Conservation (phyloP, 1,284 basidiomycete genomes). For the Exobasidium cylindrosporum region DNA sequence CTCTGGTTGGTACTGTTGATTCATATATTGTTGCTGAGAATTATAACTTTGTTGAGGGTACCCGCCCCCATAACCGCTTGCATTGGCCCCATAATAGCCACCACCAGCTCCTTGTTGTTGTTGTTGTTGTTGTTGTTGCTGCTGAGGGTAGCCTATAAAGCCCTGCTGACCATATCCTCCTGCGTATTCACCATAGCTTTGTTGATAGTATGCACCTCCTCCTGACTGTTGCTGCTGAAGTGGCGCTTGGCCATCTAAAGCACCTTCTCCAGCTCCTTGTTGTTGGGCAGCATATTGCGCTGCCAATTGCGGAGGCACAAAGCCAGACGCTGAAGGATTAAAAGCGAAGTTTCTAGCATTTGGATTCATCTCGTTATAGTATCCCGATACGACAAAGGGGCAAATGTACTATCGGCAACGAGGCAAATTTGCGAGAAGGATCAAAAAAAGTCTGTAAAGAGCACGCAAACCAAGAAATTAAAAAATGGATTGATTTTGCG, state of each 20-base stretch:
- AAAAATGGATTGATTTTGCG: too few species aligned
- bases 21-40: constrained; percentile 27
- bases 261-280: constrained; percentile 25
- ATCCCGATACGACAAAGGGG: too few species aligned
- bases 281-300: constrained; percentile 30
- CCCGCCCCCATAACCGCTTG: constrained; percentile 12
- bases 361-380: constrained; percentile 49
- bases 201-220: constrained; percentile 21
- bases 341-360: constrained; percentile 53
- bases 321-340: constrained; percentile 51
- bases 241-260: background rate
- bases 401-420: too few species aligned
- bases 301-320: constrained; percentile 42
- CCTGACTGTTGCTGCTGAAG: constrained; percentile 25
- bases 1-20: constrained; percentile 16
- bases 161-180: background rate
- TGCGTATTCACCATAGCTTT: background rate
- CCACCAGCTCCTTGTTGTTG: constrained; percentile 14
- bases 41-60: constrained; percentile 6
- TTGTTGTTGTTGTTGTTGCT: constrained; percentile 27
- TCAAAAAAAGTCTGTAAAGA: too few species aligned
- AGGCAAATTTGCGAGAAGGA: too few species aligned
- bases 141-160: constrained; percentile 16
- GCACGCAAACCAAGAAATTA: too few species aligned
- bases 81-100: constrained; percentile 7